Percentiles rank a stretch among this genome's conserved stretches.
These are phyloP conservation scores for Pseudomassariella vexata DNA, from an alignment of 2,329 filamentous ascomycete species.

Conservation along the genomic window DNA sequence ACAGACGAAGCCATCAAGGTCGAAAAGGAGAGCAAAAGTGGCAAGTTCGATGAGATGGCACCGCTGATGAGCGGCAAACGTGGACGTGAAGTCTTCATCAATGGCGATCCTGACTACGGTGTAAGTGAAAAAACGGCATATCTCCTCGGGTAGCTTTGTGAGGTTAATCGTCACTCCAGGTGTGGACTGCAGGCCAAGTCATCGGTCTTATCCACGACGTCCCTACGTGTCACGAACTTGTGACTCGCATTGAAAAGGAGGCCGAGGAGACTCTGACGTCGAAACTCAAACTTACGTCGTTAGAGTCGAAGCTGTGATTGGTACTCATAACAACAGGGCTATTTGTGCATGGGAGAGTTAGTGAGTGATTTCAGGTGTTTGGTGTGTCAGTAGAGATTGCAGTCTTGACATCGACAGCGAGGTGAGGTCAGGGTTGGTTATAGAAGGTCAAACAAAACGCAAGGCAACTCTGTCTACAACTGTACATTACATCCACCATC, in stretches of 20 bases:
- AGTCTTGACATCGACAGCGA: too few relatives aligned
- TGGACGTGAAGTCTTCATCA: slow-evolving; percentile 84
- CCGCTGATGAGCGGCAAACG: slow-evolving; percentile 85
- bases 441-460: too few relatives aligned
- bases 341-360: too few relatives aligned
- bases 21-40: slow-evolving; percentile 74
- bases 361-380: too few relatives aligned
- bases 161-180: too few relatives aligned
- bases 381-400: too few relatives aligned
- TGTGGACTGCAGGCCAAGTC: slow-evolving; percentile 96
- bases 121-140: slow-evolving; percentile 54
- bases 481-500: too few relatives aligned
- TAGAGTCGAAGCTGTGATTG: slow-evolving; percentile 54
- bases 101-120: slow-evolving; percentile 84
- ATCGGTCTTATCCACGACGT: slow-evolving; percentile 85
- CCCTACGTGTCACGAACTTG: slow-evolving; percentile 64
- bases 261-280: slow-evolving; percentile 61
- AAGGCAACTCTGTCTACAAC: too few relatives aligned
- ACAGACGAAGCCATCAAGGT: slow-evolving; percentile 73
- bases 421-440: too few relatives aligned
- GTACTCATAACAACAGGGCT: too few relatives aligned
- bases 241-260: slow-evolving; percentile 71
- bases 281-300: slow-evolving; percentile 48
- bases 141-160: too few relatives aligned
- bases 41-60: slow-evolving; percentile 85